These are phyloP conservation scores for Shiraia sp. DNA, from an alignment of 2,329 filamentous ascomycete genomes.

Conservation along the genomic window DNA sequence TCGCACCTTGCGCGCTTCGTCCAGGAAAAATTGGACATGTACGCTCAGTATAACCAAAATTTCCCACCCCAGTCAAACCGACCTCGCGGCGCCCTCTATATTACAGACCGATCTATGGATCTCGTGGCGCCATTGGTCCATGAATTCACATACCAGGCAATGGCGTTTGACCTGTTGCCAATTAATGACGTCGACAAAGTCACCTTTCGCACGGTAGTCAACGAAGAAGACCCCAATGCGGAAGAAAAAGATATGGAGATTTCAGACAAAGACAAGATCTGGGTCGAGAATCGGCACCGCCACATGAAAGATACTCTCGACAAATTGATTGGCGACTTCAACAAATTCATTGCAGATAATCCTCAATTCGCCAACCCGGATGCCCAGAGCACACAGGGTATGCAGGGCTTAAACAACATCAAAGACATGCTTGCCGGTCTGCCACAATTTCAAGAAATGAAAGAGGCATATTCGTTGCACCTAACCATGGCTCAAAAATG, in stretches of 20 bases:
- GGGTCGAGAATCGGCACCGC: conserved; percentile 89
- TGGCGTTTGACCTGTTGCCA: conserved; percentile 90
- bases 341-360: conserved; percentile 87
- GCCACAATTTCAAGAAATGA: conserved; percentile 93
- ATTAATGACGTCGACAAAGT: conserved; percentile 89
- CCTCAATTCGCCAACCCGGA: conserved; percentile 83
- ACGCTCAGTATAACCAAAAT: conserved; percentile 79
- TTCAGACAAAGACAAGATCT: conserved; percentile 86
- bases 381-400: conserved; percentile 69
- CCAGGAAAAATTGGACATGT: conserved; percentile 87
- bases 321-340: conserved; percentile 89
- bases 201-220: conserved; percentile 78
- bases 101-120: conserved; percentile 93
- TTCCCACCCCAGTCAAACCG: conserved; percentile 81
- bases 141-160: conserved; percentile 98
- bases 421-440: conserved; percentile 96
- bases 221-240: conserved; percentile 70
- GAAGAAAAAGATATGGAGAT: conserved; percentile 92
- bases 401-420: conserved; percentile 89
- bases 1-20: conserved; percentile 88
- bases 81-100: conserved; percentile 79
- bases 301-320: conserved; percentile 99
- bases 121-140: conserved; percentile 84
- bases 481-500: conserved; percentile 96
- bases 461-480: conserved; percentile 92